Evolutionary conservation across 1,284 basidiomycete genomes (phyloP).

Genomic region (Ceratobasidium sp.): DNA sequence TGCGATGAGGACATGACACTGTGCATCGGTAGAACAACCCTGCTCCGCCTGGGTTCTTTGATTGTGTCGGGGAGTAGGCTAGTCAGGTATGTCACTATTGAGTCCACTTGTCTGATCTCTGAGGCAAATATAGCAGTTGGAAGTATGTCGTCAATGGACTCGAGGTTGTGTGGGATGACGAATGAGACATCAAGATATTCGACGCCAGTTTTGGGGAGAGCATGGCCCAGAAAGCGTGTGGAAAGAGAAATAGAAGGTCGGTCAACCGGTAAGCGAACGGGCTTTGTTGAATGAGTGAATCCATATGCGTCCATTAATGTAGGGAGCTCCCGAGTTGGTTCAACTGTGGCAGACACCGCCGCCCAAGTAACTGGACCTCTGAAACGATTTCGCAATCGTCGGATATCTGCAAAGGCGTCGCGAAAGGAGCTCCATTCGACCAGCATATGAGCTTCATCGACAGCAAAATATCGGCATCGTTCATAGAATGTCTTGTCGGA

Average conservation of each 20-base stretch:
- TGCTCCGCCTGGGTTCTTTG: too few species aligned
- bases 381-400: constrained; percentile 8
- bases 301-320: too few species aligned
- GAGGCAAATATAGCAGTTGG: neutral
- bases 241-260: neutral
- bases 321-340: neutral
- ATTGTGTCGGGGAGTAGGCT: neutral
- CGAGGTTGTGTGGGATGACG: neutral
- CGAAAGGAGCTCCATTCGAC: neutral
- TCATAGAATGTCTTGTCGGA: neutral
- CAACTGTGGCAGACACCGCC: neutral
- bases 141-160: neutral
- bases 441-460: neutral
- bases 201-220: neutral
- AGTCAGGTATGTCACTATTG: neutral
- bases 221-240: neutral
- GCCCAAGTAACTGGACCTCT: neutral
- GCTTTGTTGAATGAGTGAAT: neutral
- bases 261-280: constrained; percentile 12
- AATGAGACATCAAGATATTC: neutral
- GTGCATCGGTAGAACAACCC: neutral
- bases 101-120: neutral
- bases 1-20: neutral
- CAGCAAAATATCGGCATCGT: neutral
- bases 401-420: neutral